Base-by-base conservation (phyloP, 2,329 filamentous ascomycete genomes). In the Venturia nashicola region DNA sequence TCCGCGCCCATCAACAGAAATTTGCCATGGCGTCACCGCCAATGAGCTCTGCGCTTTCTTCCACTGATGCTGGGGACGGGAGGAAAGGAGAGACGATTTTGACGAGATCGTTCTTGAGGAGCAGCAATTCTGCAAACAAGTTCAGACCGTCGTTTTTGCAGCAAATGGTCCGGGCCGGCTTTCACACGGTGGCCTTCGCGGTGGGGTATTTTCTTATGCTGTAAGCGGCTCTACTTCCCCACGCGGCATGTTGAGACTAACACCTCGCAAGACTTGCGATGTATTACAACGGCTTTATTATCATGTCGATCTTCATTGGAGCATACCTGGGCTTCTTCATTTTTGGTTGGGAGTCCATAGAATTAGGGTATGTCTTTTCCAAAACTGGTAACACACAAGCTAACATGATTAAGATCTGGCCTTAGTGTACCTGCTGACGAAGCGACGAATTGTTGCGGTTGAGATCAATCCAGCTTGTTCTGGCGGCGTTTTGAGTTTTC, bases 191-290 rank as follows among this genome's bases (percentile, higher is more conserved):
- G 4, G 87, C 89, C 68, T 90, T 93, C 69, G 85, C 84, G 0
- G 81, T 91, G 1, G 89, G 88, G 2, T 94, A 93, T 72, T 85
- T 93, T 68, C 74, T 93, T 70, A 93, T 94, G 90, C 75, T 88
- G 76, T 62, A 46, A 61, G 62, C 2, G 3, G 9, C n/a, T 23
- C 16, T 1, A 9, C 12, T 27, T 11, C 46, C 62, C 5, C 11
- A n/a, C 51, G 14, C 43, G 61, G 63, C 18, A 23, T 27, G 7
- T 32, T 23, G 9, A 34, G 2, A 34, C 23, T 44, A 43, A 36
- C 16, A 36, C 18, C 6, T 11, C 7, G 9, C 23, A 23, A 64
- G 62, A 5, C 71, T 86, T 34, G 81, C 83, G 23, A 86, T 86
- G 83, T 85, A 85, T 67, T 86, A 80, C 73, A 86, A 86, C 65